phyloP scores from a whole-genome alignment of 345 rosid genomes.

The Syzygium oleosum region DNA sequence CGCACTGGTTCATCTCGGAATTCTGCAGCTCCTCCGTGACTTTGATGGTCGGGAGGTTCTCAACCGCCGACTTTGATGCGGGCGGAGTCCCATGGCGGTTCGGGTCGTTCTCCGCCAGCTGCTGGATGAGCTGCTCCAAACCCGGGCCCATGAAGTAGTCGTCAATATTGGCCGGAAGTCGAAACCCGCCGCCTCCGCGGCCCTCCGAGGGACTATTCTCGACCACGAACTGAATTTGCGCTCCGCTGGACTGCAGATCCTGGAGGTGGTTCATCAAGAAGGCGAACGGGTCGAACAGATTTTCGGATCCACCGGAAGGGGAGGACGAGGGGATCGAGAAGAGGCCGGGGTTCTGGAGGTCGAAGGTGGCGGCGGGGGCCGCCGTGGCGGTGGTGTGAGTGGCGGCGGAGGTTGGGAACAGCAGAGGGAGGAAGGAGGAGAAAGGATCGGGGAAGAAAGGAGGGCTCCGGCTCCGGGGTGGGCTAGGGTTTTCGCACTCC shows the following conservation, averaged over 20 bases:
- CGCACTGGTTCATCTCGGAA: conserved; percentile 46
- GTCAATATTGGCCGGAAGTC: conserved; percentile 21
- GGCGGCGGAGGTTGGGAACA: conserved; percentile 16
- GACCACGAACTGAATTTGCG: conserved; percentile 32
- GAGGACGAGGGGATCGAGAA: not conserved
- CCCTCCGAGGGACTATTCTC: conserved; percentile 22
- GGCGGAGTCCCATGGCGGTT: conserved; percentile 39
- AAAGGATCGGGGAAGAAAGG: conserved; percentile 6
- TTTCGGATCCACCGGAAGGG: not conserved
- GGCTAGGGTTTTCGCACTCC: conserved; percentile 24
- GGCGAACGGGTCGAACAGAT: conserved; percentile 19
- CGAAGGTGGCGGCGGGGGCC: not conserved
- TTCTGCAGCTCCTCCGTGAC: conserved; percentile 13
- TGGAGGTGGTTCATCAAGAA: conserved; percentile 28
- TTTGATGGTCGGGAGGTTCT: conserved; percentile 19
- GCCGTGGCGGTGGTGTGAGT: not conserved
- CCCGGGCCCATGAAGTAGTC: conserved; percentile 43
- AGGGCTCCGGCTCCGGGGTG: conserved; percentile 4
- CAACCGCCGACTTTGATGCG: conserved; percentile 30
- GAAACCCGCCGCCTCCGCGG: conserved; percentile 13
- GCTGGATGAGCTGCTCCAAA: conserved; percentile 39
- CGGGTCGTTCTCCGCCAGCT: conserved; percentile 43
- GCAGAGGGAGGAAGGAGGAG: conserved; percentile 14
- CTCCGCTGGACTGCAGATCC: conserved; percentile 26
- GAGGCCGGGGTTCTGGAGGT: conserved; percentile 9